Conservation (phyloP, 257 asterid genomes). For the Prunella vulgaris region DNA sequence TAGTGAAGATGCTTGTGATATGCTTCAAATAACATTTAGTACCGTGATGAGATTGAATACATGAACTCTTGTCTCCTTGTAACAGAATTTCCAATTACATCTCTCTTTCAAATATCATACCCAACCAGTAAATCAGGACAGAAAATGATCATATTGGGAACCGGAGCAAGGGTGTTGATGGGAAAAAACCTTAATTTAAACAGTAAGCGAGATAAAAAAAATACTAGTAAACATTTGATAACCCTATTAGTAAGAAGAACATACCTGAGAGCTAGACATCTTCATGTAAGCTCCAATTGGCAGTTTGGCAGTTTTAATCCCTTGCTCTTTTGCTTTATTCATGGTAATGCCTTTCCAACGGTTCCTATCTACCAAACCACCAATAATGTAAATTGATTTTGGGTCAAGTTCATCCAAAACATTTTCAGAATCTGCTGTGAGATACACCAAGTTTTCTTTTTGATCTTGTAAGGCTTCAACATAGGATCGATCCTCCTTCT, state of each 20-base stretch:
- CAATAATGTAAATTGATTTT: conserved; percentile 70
- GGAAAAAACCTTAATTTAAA: background rate
- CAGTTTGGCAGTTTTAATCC: conserved; percentile 89
- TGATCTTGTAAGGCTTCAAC: conserved; percentile 58
- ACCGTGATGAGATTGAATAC: background rate
- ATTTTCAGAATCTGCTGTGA: conserved; percentile 89
- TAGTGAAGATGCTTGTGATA: background rate
- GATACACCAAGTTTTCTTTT: conserved; percentile 82
- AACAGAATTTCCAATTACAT: no score
- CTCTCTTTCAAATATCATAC: no score
- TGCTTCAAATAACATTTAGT: background rate
- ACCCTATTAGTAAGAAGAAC: background rate
- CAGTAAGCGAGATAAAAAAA: background rate
- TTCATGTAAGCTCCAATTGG: conserved; percentile 84
- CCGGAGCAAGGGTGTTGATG: background rate
- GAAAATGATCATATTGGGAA: no score
- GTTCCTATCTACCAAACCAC: conserved; percentile 97
- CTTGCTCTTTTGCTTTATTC: conserved; percentile 84
- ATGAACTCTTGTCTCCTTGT: background rate
- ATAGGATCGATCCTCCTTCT: conserved; percentile 70
- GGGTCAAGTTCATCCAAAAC: conserved; percentile 73
- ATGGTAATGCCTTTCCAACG: conserved; percentile 94
- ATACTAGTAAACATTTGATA: background rate
- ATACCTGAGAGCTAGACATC: conserved; percentile 97
- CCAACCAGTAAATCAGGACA: background rate